phyloP scores from a whole-genome alignment of 2,329 filamentous ascomycete genomes.

The Plectosphaerella sp. region DNA sequence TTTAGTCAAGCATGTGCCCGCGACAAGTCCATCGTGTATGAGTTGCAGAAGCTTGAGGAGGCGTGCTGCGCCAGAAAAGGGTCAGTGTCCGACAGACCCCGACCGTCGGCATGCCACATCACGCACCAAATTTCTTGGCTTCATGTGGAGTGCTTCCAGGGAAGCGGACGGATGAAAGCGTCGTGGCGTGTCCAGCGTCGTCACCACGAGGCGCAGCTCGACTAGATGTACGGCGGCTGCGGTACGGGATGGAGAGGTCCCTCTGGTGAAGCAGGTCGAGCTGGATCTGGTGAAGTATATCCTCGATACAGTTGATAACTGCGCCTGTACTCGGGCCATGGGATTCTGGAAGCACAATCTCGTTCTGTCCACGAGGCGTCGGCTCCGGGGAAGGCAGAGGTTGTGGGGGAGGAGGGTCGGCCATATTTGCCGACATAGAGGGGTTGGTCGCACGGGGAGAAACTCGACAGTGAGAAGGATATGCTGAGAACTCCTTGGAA shows the following conservation, averaged over 20 bases:
- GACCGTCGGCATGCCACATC: background rate
- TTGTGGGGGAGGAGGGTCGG: no score
- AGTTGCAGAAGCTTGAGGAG: constrained; percentile 55
- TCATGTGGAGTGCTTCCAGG: constrained; percentile 44
- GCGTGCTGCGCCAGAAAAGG: constrained; percentile 35
- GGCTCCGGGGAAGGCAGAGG: no score
- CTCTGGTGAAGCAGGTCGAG: constrained; percentile 41
- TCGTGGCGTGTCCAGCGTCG: background rate
- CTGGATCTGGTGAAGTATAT: constrained; percentile 46
- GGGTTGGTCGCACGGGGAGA: no score
- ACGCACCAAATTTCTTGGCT: constrained; percentile 47
- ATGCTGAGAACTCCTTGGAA: no score
- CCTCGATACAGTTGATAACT: constrained; percentile 50
- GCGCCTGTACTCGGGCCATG: background rate
- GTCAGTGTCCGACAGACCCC: background rate
- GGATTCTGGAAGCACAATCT: no score
- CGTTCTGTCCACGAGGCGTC: no score
- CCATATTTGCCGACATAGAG: no score
- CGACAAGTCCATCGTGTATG: constrained; percentile 53
- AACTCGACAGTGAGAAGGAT: no score
- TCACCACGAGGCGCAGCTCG: constrained; percentile 2
- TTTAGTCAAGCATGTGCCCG: constrained; percentile 55
- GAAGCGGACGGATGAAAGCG: constrained; percentile 27
- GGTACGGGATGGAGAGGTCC: constrained; percentile 43
- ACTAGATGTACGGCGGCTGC: constrained; percentile 21